Conservation (phyloP, 768 basidiomycete genomes). For the Terana coerulea region DNA sequence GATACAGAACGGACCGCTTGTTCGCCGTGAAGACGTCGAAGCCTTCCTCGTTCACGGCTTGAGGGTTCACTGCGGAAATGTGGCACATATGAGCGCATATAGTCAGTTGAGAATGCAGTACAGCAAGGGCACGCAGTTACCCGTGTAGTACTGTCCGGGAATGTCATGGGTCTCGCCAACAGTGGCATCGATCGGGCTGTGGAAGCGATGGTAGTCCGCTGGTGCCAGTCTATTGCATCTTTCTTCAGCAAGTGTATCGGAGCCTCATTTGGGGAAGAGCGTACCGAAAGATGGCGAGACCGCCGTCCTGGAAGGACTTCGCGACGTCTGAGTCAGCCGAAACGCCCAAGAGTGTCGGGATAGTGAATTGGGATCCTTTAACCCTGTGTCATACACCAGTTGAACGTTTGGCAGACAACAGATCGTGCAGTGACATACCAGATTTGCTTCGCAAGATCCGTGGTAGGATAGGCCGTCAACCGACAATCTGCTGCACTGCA, state of each 20-base stretch:
- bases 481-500: conserved; percentile 73
- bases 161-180: conserved; percentile 43
- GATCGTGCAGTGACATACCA: conserved; percentile 53
- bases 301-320: conserved; percentile 37
- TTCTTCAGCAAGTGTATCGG: neutral
- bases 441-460: conserved; percentile 58
- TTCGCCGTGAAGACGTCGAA: conserved; percentile 68
- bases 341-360: conserved; percentile 53
- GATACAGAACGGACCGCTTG: conserved; percentile 50
- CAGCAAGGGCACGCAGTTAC: too few relatives aligned
- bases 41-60: conserved; percentile 64
- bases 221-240: conserved; percentile 51
- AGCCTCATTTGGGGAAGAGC: neutral
- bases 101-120: neutral
- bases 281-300: conserved; percentile 61
- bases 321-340: conserved; percentile 39
- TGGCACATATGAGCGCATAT: neutral
- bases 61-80: conserved; percentile 57
- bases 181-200: conserved; percentile 59
- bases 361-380: conserved; percentile 69
- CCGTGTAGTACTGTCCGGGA: conserved; percentile 59
- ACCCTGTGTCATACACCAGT: conserved; percentile 36
- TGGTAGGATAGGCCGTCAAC: conserved; percentile 60
- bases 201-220: conserved; percentile 80
- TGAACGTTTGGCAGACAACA: neutral